These are phyloP conservation scores for Phoenix roebelenii DNA, from an alignment of 176 grass and related monocot genomes.

Conservation along the genomic window DNA sequence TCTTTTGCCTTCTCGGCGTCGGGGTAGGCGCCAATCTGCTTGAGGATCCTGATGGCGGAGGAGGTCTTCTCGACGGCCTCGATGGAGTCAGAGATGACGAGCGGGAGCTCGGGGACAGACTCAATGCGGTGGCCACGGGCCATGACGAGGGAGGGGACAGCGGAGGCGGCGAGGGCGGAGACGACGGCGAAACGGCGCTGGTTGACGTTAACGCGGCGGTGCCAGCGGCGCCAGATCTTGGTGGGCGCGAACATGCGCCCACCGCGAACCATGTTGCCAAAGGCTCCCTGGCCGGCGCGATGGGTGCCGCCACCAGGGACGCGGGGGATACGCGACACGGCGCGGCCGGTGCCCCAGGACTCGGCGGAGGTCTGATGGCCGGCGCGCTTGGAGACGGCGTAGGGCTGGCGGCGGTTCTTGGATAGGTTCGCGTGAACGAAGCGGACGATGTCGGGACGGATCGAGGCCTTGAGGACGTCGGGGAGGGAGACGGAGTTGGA, in stretches of 20 bases:
- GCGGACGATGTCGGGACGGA: conserved; percentile 50
- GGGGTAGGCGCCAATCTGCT: conserved; percentile 56
- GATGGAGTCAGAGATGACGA: conserved; percentile 58
- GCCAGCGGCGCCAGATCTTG: conserved; percentile 80
- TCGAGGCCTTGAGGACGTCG: conserved; percentile 33
- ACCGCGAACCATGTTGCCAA: conserved; percentile 88
- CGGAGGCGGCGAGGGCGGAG: conserved; percentile 58
- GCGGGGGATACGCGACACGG: conserved; percentile 87
- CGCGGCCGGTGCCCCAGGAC: conserved; percentile 82
- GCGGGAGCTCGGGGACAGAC: conserved; percentile 59
- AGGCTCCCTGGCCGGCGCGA: conserved; percentile 76
- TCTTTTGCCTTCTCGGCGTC: conserved; percentile 86
- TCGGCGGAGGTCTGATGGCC: conserved; percentile 94
- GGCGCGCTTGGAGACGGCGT: conserved; percentile 76
- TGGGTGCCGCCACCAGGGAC: conserved; percentile 73
- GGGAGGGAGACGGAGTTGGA: conserved; percentile 21
- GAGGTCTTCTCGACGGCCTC: conserved; percentile 85
- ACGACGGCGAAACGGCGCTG: conserved; percentile 43
- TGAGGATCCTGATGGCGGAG: conserved; percentile 63
- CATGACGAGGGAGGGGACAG: conserved; percentile 54
- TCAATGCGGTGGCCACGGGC: conserved; percentile 71
- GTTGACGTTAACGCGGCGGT: conserved; percentile 56
- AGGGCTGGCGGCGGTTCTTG: conserved; percentile 84
- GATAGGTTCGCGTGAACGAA: conserved; percentile 44
- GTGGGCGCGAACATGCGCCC: conserved; percentile 79